Evolutionary conservation across 148 eudicot species (phyloP), one percentile per base, ranked within the genome.

Genomic region (Amaranthus palmeri): DNA sequence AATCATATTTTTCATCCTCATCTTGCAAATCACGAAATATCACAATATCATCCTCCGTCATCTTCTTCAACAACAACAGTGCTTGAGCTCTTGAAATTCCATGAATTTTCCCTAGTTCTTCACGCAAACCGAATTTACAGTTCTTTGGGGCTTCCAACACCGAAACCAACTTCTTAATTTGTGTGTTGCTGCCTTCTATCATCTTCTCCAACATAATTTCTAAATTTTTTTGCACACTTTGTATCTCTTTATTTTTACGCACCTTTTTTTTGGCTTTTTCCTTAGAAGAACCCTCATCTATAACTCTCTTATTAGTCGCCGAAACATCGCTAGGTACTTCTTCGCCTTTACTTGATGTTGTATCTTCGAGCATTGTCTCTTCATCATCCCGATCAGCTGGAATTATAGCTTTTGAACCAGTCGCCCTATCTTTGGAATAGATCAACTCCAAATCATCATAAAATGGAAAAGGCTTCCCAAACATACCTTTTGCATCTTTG

Each of bases 1-100:
- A 71, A 36, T 71, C 56, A 18, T 49, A 71, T 8, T 71, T 71
- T 46, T 58, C 74, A 47, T 71, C 18, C 3, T 71, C 74, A 48
- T 71, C 74, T 4, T 3, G n/a, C 25, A 58, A 36, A 36, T 71
- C 74, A 3, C 66, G 54, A 50, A 71, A 59, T 7, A 58, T 71
- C 2, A 61, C 74, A 2, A 59, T 51, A 4, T 71, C 74, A 71
- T 44, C 62, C 52, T 47, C 36, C 2, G 65, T 58, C 65, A 58
- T 71, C 14, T 46, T 45, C 46, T 47, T 8, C 11, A 17, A 59
- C 65, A 71, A 71, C 5, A 15, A 2, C 0, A 59, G 55, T 9
- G 62, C 62, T 10, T 25, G 47, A 6, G 2, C 11, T 45, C 56
- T 47, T 47, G 66, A 18, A 5, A 71, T 71, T 12, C 68, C 74